Base-by-base conservation (phyloP, 2,329 filamentous ascomycete species). In the Ophiosphaerella herpotricha region DNA sequence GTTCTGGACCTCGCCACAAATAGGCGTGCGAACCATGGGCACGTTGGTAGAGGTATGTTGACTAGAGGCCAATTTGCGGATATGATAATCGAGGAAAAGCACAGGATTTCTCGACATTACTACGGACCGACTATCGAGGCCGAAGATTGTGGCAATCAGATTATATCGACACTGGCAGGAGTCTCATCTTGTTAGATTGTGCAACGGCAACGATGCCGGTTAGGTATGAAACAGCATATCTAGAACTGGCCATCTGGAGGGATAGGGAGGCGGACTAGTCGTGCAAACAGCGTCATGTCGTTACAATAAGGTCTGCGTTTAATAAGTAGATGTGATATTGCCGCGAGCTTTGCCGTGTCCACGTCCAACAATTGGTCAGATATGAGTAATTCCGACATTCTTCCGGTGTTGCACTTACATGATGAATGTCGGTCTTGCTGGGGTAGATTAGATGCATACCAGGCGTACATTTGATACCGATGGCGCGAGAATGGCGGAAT, bases 231-330 rank as follows among this genome's bases (percentile, higher is more conserved):
- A 21, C 36, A 39, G 34, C 33, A 38, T 29, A 21, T 24, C 16
- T 16, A 23, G 11, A 31, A n/a, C 18, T 16, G 5, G 11, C 13
- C n/a, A 18, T 8, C 31, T 12, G 12, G 42, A 24, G 37, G 14
- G 21, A 8, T 38, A 41, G 26, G 14, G 33, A 33, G n/a, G 42
- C 23, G 24, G 31, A 33, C 29, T 11, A 12, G 33, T 31, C 11
- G 23, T 37, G 35, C 18, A 44, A 14, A 26, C 9, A 24, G 24
- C 9, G 35, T 21, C 21, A 46, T 46, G 43, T 36, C 26, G 36
- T 46, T 39, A 21, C 11, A 33, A 46, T 46, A 39, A 46, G 16
- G 43, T 39, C 39, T 5, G 13, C 14, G 18, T n/a, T 36, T 44
- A 33, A 37, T 36, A 16, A 35, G 13, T 8, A 21, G 35, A 33